Evolutionary conservation across 2,329 filamentous ascomycete species (phyloP).

Genomic region (Xylariaceae sp.): DNA sequence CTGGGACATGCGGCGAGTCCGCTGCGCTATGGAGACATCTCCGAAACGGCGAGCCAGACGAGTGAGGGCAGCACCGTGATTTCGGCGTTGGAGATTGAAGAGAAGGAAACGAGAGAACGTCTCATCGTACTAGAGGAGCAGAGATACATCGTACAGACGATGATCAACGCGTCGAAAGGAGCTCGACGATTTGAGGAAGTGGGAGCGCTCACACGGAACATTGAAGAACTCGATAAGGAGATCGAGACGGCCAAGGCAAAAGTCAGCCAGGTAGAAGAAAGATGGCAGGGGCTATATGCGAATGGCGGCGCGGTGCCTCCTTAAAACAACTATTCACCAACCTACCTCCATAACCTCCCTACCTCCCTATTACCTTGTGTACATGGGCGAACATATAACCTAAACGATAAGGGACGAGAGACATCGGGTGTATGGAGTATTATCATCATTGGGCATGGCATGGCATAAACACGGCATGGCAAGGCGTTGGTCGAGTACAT

Average conservation of each 20-base stretch:
- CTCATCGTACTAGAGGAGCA: slow-evolving; percentile 87
- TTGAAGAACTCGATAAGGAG: slow-evolving; percentile 76
- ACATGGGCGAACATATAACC: too few relatives aligned
- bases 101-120: slow-evolving; percentile 73
- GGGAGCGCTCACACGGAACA: slow-evolving; percentile 68
- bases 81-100: slow-evolving; percentile 67
- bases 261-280: slow-evolving; percentile 59
- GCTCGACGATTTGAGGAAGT: slow-evolving; percentile 83
- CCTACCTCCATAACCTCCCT: too few relatives aligned
- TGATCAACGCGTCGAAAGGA: slow-evolving; percentile 72
- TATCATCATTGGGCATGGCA: too few relatives aligned
- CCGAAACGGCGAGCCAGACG: slow-evolving; percentile 46
- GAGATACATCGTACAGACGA: slow-evolving; percentile 79
- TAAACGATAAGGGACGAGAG: background rate
- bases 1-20: slow-evolving; percentile 32
- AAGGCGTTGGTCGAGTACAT: slow-evolving; percentile 23
- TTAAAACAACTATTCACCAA: background rate
- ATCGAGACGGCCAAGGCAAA: slow-evolving; percentile 63
- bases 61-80: slow-evolving; percentile 50
- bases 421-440: background rate
- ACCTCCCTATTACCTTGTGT: too few relatives aligned
- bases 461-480: slow-evolving; percentile 21
- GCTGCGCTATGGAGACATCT: slow-evolving; percentile 42
- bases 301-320: slow-evolving; percentile 20
- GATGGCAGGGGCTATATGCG: slow-evolving; percentile 50